Conservation (phyloP, 768 basidiomycete genomes). For the Albatrellus ellisii region DNA sequence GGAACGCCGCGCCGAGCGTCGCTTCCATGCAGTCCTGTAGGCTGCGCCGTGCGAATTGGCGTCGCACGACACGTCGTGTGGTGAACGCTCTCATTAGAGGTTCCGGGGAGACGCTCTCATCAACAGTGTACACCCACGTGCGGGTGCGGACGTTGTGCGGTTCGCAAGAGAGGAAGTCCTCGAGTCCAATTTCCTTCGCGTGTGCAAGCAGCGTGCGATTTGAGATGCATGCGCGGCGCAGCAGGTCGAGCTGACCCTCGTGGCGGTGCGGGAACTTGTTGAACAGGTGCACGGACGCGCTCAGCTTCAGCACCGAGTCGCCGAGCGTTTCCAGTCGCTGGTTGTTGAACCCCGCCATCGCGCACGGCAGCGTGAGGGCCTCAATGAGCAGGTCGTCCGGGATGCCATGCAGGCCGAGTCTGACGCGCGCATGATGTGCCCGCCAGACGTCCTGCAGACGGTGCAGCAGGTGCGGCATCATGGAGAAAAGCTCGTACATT, state of each 20-base stretch:
- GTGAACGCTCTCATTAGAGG: too few species aligned
- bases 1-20: conserved; percentile 61
- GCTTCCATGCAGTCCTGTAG: conserved; percentile 88
- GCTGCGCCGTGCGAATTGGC: conserved; percentile 50
- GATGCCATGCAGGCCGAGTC: conserved; percentile 52
- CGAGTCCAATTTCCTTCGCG: conserved; percentile 50
- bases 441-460: conserved; percentile 57
- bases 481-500: conserved; percentile 24
- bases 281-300: conserved; percentile 63
- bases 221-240: conserved; percentile 53
- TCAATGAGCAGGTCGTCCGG: conserved; percentile 45
- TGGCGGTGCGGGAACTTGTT: conserved; percentile 66
- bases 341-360: conserved; percentile 56
- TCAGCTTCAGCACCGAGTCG: conserved; percentile 69
- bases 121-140: conserved; percentile 44
- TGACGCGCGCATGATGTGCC: conserved; percentile 32
- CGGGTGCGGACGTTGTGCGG: conserved; percentile 29
- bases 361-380: conserved; percentile 63
- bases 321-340: conserved; percentile 83
- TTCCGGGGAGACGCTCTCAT: conserved; percentile 24
- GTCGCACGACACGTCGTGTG: conserved; percentile 22
- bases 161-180: conserved; percentile 53
- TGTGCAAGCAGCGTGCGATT: conserved; percentile 60
- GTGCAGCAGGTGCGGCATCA: conserved; percentile 56
- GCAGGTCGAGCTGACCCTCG: conserved; percentile 65